Evolutionary conservation across 2,329 filamentous ascomycete genomes (phyloP), one percentile per base, ranked within the genome.

Genomic region (Fusarium caatingaense): DNA sequence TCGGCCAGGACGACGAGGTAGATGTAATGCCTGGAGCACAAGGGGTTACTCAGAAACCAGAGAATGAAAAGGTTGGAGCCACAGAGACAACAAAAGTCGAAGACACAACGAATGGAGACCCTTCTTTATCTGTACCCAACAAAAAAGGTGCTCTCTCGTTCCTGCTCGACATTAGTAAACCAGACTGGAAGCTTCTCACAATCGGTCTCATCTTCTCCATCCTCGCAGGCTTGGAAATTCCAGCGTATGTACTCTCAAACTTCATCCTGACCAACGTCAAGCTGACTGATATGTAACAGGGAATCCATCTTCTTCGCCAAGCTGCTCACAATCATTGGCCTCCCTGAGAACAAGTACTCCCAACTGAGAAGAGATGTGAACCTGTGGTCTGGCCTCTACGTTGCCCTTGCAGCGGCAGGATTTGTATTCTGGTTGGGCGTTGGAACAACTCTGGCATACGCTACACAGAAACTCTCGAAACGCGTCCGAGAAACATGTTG

Each of bases 1-100:
- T 50, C 16, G 16, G 16, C 3, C 48, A 50, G 7, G 60, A 71
- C 13, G 75, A 78, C 34, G 34, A 30, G 13, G 34, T 40, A n/a
- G 13, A 42, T 53, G 48, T 20, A 15, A 37, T 50, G 48, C 30
- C 21, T 37, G 30, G 16, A 50, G 25, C 30, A 37, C 30, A 50
- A 16, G 47, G 20, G 11, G 21, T 16, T 50, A 37, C 11, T n/a
- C 48, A 37, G 20, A 30, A 25, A n/a, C n/a, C 48, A 15, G 30
- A 50, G 16, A 50, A 37, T 15, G 30, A 50, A 21, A 50, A 50
- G 21, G 16, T 8, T 37, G 11, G 30, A 16, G 25, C 21, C 10
- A 37, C 30, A 20, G 32, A 23, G 16, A 15, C 48, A 37, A 15
- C 13, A n/a, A 37, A 2, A 37, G 16, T 50, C 15, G 30, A 50